These are phyloP conservation scores for Trametes maxima DNA, from an alignment of 768 basidiomycete genomes.

Conservation along the genomic window DNA sequence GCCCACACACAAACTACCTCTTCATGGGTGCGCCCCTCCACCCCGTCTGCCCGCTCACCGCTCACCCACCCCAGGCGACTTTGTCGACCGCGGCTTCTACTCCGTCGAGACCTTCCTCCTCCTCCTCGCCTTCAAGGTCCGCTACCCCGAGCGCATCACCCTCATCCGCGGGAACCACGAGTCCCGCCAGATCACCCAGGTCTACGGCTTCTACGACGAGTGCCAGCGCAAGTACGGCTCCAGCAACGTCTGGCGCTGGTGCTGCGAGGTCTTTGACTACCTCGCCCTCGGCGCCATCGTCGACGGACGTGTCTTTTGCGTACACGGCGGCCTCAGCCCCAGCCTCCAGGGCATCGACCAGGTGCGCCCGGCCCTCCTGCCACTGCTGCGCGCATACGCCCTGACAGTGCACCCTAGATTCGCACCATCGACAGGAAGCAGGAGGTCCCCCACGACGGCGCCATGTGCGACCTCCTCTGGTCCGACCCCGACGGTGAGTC, in stretches of 20 bases:
- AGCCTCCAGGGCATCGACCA: constrained; percentile 86
- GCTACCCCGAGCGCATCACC: constrained; percentile 96
- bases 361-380: constrained; percentile 45
- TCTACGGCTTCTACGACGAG: constrained; percentile 94
- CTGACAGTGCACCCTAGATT: constrained; percentile 52
- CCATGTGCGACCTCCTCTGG: constrained; percentile 99
- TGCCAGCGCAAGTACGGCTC: constrained; percentile 95
- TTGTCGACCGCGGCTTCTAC: constrained; percentile 97
- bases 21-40: constrained; percentile 76
- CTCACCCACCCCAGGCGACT: constrained; percentile 67
- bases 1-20: constrained; percentile 92
- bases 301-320: constrained; percentile 97
- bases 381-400: background rate
- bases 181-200: constrained; percentile 95
- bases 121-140: constrained; percentile 92
- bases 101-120: constrained; percentile 95
- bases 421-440: constrained; percentile 94
- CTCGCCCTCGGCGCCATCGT: constrained; percentile 92
- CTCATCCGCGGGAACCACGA: constrained; percentile 98
- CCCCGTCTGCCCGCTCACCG: constrained; percentile 15
- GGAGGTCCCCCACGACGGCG: constrained; percentile 97
- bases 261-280: constrained; percentile 98
- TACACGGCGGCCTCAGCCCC: constrained; percentile 95
- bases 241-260: constrained; percentile 96
- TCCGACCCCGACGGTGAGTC: constrained; percentile 91